A percentile compares a stretch with the other conserved stretches of the same genome.
Evolutionary conservation across 169 alveolate species (phyloP).

Genomic region (Babesia caballi): DNA sequence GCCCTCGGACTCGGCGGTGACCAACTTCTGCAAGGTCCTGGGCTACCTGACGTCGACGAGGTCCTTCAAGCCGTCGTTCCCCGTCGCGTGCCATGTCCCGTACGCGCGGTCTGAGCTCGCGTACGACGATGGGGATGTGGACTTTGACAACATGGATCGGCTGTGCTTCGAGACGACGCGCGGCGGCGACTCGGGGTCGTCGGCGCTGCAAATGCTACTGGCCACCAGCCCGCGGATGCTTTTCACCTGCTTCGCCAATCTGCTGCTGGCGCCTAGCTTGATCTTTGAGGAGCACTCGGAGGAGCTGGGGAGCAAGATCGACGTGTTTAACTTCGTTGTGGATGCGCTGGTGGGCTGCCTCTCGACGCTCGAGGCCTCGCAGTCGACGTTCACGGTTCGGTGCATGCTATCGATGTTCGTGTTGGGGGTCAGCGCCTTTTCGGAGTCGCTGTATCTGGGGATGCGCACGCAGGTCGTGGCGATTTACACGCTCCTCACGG

Average conservation of each 20-base stretch:
- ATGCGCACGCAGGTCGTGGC: slow-evolving; percentile 28
- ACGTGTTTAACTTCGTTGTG: slow-evolving; percentile 34
- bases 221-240: slow-evolving; percentile 42
- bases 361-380: slow-evolving; percentile 14
- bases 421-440: slow-evolving; percentile 13
- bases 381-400: slow-evolving; percentile 12
- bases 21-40: slow-evolving; percentile 37
- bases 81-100: not conserved
- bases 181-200: not conserved
- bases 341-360: slow-evolving; percentile 16
- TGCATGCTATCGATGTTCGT: slow-evolving; percentile 37
- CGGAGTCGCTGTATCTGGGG: slow-evolving; percentile 12
- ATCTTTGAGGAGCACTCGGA: slow-evolving; percentile 1
- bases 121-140: slow-evolving; percentile 23
- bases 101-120: slow-evolving; percentile 20
- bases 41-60: slow-evolving; percentile 16
- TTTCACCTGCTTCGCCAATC: slow-evolving; percentile 34
- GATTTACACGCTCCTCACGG: slow-evolving; percentile 31
- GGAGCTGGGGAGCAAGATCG: slow-evolving; percentile 31
- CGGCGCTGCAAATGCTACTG: slow-evolving; percentile 28
- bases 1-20: not conserved
- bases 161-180: not conserved
- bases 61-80: slow-evolving; percentile 37
- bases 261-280: slow-evolving; percentile 2
- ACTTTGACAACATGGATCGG: slow-evolving; percentile 30